Base-by-base conservation (phyloP, 164 flowering plant genomes). In the Buxus sempervirens region DNA sequence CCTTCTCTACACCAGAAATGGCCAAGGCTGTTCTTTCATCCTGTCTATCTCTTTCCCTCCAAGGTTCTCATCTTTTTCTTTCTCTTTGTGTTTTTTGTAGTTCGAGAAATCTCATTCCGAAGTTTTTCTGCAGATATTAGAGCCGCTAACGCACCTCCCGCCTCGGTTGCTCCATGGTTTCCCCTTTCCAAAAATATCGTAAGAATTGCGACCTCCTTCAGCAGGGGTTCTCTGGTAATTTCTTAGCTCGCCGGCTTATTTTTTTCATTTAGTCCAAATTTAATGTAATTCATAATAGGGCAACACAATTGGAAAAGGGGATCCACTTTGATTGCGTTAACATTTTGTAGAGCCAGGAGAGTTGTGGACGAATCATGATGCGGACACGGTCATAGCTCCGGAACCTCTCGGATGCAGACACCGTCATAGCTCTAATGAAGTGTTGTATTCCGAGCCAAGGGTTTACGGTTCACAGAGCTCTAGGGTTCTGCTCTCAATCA, bases 161-260 rank as follows among this genome's bases (percentile, higher is more conserved):
- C 63, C 20, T 49, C 38, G 14, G 24, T 61, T 60, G 19, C 27
- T 66, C 65, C 78, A 53, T 80, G 70, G 48, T 27, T 81, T 70
- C 81, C 75, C 6, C 58, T 58, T 24, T 68, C 77, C 9, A 71
- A 62, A 22, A 70, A 62, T 24, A 61, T 48, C 26, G 65, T 70
- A 1, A 62, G 66, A 65, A 58, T 32, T 10, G 70, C 76, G 16
- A 62, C 83, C 6, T 41, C 79, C 12, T 88, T 84, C 72, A 55
- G 72, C 21, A 66, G 82, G 26, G 93, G 88, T 51, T 81, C 85
- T 72, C 88, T 82, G 13, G 12, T 55, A 18, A 1, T 22, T n/a
- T 2, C n/a, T 13, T 28, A 12, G n/a, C 19, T 14, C 20, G 1
- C 22, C 15, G 23, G 5, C 7, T 32, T 15, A 45, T 10, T 10